Percentiles rank a stretch among this genome's conserved stretches.
Conservation (phyloP, 306 rosid species). For the Trifolium subterraneum region DNA sequence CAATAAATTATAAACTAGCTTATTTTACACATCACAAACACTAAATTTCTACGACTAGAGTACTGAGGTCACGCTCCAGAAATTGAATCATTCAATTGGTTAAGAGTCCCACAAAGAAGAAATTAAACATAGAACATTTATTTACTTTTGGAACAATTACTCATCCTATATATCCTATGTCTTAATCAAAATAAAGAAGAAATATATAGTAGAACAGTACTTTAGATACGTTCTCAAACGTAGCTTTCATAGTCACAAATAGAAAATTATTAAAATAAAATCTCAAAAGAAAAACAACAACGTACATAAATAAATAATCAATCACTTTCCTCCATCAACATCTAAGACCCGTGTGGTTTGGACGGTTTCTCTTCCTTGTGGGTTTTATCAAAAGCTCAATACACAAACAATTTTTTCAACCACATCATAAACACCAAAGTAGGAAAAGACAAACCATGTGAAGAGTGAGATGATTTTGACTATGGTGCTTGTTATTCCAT, state of each 20-base stretch:
- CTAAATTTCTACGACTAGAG: no score
- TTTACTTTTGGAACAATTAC: neutral
- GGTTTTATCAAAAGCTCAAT: slow-evolving; percentile 49
- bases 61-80: no score
- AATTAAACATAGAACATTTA: no score
- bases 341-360: slow-evolving; percentile 65
- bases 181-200: slow-evolving; percentile 30
- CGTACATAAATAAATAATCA: slow-evolving; percentile 52
- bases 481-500: slow-evolving; percentile 33
- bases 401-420: slow-evolving; percentile 38
- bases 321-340: slow-evolving; percentile 60
- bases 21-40: no score
- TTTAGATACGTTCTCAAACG: slow-evolving; percentile 50
- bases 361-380: slow-evolving; percentile 50
- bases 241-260: slow-evolving; percentile 57
- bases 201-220: slow-evolving; percentile 14
- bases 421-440: slow-evolving; percentile 42
- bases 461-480: slow-evolving; percentile 33
- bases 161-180: slow-evolving; percentile 26
- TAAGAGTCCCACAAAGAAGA: no score
- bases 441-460: slow-evolving; percentile 68
- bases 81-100: no score
- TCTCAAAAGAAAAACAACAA: slow-evolving; percentile 47
- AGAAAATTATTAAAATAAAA: slow-evolving; percentile 32
- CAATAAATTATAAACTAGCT: no score